Evolutionary conservation across 495 filamentous ascomycete species (phyloP).

Genomic region (Xylaria telfairii): DNA sequence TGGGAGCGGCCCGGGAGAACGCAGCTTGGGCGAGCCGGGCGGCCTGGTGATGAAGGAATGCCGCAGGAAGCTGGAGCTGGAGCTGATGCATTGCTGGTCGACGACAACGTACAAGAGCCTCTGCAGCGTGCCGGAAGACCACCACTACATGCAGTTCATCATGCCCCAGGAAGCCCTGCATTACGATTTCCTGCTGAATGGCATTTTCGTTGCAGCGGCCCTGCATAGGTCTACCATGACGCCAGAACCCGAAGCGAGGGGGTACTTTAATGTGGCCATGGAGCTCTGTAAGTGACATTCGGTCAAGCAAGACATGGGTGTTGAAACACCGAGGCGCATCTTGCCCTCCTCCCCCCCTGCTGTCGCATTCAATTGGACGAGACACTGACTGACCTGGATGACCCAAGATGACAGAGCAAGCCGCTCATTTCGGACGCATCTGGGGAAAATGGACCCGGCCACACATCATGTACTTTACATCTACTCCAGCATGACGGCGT

Average conservation of each 20-base stretch:
- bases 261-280: conserved; percentile 39
- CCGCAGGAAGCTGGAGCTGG: conserved; percentile 41
- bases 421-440: conserved; percentile 37
- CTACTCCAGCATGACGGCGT: conserved; percentile 40
- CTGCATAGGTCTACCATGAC: conserved; percentile 36
- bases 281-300: conserved; percentile 33
- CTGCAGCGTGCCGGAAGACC: conserved; percentile 39
- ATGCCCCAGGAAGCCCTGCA: conserved; percentile 37
- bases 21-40: conserved; percentile 24
- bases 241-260: conserved; percentile 24
- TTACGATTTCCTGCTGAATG: conserved; percentile 42
- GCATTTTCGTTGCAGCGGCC: conserved; percentile 42
- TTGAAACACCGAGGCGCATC: background rate
- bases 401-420: conserved; percentile 37
- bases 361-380: background rate
- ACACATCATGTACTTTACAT: conserved; percentile 40
- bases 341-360: background rate
- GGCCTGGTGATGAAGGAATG: conserved; percentile 31
- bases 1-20: conserved; percentile 8
- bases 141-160: conserved; percentile 35
- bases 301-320: background rate
- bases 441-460: conserved; percentile 35
- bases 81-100: conserved; percentile 47
- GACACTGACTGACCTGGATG: conserved; percentile 14
- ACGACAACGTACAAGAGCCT: conserved; percentile 41